These are phyloP conservation scores for Graphiopsis chlorocephala DNA, from an alignment of 2,329 filamentous ascomycete species.

Conservation along the genomic window DNA sequence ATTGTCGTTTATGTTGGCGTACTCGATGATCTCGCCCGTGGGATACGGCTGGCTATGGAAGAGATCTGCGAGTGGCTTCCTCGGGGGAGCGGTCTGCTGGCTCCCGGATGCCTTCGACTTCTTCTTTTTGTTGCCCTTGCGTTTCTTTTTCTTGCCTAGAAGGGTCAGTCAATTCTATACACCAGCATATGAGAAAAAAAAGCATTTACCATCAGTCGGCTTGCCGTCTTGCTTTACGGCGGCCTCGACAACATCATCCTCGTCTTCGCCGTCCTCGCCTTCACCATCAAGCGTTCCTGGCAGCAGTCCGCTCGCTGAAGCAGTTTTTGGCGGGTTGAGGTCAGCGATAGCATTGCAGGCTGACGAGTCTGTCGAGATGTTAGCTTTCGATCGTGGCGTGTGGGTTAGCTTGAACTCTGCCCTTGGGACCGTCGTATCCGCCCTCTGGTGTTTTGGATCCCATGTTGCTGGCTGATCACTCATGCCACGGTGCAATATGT, in stretches of 20 bases:
- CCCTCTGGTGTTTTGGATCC: slow-evolving; percentile 57
- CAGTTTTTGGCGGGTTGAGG: slow-evolving; percentile 35
- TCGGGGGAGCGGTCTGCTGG: slow-evolving; percentile 76
- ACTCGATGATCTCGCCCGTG: slow-evolving; percentile 74
- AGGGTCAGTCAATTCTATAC: slow-evolving; percentile 15
- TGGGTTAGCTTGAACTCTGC: background rate
- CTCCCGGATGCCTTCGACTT: slow-evolving; percentile 67
- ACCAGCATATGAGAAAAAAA: too few relatives aligned
- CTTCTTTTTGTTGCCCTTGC: slow-evolving; percentile 56
- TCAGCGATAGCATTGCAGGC: slow-evolving; percentile 26
- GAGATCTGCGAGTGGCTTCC: slow-evolving; percentile 68
- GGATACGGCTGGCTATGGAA: slow-evolving; percentile 73
- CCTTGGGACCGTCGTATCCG: slow-evolving; percentile 63
- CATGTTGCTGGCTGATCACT: background rate
- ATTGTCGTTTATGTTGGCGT: slow-evolving; percentile 65
- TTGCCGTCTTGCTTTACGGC: slow-evolving; percentile 14
- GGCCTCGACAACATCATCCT: slow-evolving; percentile 11
- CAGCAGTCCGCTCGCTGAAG: slow-evolving; percentile 36
- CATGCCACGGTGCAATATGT: background rate
- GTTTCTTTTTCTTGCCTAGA: slow-evolving; percentile 21
- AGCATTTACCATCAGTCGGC: background rate
- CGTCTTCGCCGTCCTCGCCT: slow-evolving; percentile 31
- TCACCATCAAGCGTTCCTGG: slow-evolving; percentile 33
- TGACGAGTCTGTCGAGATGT: slow-evolving; percentile 28
- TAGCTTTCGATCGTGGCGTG: background rate